Percentiles rank a stretch among this genome's conserved stretches.
Evolutionary conservation across 495 filamentous ascomycete genomes (phyloP).

Genomic region (Lindgomyces ingoldianus): DNA sequence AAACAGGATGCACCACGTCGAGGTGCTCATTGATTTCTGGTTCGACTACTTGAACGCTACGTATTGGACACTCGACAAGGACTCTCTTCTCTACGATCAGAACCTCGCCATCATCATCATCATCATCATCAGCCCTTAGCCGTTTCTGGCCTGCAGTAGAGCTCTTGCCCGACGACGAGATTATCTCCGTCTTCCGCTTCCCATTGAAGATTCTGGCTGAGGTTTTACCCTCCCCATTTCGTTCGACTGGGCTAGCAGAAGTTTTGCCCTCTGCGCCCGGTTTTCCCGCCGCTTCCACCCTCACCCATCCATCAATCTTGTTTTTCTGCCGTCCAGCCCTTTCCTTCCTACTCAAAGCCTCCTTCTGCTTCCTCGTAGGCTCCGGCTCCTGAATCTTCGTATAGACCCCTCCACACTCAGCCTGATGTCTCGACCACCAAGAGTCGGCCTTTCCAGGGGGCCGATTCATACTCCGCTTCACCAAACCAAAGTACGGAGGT

Average conservation of each 20-base stretch:
- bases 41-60: slow-evolving; percentile 25
- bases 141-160: not conserved
- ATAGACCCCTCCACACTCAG: slow-evolving; percentile 43
- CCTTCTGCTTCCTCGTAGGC: slow-evolving; percentile 39
- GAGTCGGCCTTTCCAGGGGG: slow-evolving; percentile 41
- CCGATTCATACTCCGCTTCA: slow-evolving; percentile 46
- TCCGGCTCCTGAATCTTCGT: slow-evolving; percentile 43
- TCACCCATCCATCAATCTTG: slow-evolving; percentile 43
- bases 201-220: not conserved
- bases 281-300: not conserved
- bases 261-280: slow-evolving; percentile 7
- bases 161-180: not conserved
- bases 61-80: slow-evolving; percentile 34
- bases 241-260: not conserved
- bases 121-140: not conserved
- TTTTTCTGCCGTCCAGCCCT: slow-evolving; percentile 45
- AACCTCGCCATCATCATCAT: not conserved
- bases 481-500: slow-evolving; percentile 43
- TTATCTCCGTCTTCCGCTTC: slow-evolving; percentile 9
- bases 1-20: slow-evolving; percentile 38
- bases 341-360: slow-evolving; percentile 38
- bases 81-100: slow-evolving; percentile 14
- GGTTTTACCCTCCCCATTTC: slow-evolving; percentile 4
- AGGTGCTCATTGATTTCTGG: slow-evolving; percentile 41
- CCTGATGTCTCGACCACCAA: slow-evolving; percentile 42